Evolutionary conservation across 169 alveolate species (phyloP).

Genomic region (Plasmodium yoelii): DNA sequence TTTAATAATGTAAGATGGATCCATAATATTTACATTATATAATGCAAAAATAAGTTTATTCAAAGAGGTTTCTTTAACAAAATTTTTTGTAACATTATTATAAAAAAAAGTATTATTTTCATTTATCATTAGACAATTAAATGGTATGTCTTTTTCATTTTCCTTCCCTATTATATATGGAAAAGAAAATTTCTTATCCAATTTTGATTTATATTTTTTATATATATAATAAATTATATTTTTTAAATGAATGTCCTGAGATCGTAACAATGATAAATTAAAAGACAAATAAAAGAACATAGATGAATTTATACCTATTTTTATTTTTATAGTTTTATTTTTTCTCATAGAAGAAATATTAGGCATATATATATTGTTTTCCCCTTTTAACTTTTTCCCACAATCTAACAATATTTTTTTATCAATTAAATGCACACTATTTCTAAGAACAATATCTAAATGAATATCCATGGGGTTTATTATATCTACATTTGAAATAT

Average conservation of each 20-base stretch:
- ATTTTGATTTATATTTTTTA: conserved; percentile 40
- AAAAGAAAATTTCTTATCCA: conserved; percentile 8
- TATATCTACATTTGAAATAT: neutral
- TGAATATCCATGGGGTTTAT: conserved; percentile 17
- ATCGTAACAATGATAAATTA: conserved; percentile 43
- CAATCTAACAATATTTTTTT: conserved; percentile 19
- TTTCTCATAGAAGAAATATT: conserved; percentile 23
- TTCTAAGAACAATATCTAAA: conserved; percentile 53
- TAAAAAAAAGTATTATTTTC: conserved; percentile 62
- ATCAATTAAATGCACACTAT: conserved; percentile 34
- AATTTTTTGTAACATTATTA: conserved; percentile 23
- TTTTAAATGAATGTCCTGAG: conserved; percentile 31
- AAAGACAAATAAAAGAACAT: conserved; percentile 39
- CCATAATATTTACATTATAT: conserved; percentile 34
- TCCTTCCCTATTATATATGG: neutral
- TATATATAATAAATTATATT: conserved; percentile 54
- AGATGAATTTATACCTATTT: conserved; percentile 41
- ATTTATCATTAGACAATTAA: conserved; percentile 26
- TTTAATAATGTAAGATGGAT: conserved; percentile 50
- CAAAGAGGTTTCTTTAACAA: conserved; percentile 54
- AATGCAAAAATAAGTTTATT: conserved; percentile 42
- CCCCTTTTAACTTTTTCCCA: conserved; percentile 3
- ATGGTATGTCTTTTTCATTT: neutral
- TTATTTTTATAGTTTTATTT: conserved; percentile 52
- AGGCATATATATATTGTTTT: conserved; percentile 6